Evolutionary conservation across 164 flowering plant species (phyloP).

Genomic region (Saururus chinensis): DNA sequence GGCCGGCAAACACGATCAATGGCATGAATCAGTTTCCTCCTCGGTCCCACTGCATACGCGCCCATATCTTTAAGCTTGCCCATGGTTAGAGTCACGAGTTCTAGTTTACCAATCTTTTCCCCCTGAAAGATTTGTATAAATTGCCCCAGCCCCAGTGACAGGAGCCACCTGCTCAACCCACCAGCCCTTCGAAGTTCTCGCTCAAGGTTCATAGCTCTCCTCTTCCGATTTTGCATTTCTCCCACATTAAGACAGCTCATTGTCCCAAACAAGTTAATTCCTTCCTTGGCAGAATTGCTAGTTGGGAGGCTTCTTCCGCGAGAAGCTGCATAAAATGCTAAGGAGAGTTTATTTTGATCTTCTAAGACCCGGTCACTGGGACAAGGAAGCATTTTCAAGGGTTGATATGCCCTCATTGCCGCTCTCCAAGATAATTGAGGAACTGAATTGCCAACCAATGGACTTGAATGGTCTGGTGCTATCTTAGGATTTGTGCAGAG

Average conservation of each 20-base stretch:
- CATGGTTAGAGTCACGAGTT: conserved; percentile 71
- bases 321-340: conserved; percentile 1
- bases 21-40: conserved; percentile 91
- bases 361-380: conserved; percentile 6
- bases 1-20: conserved; percentile 68
- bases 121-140: conserved; percentile 49
- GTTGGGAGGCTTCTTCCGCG: background rate
- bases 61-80: conserved; percentile 89
- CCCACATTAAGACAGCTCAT: conserved; percentile 18
- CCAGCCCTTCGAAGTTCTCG: conserved; percentile 67
- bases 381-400: background rate
- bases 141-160: conserved; percentile 57
- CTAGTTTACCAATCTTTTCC: conserved; percentile 38
- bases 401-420: background rate
- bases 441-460: conserved; percentile 2
- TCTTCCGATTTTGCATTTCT: conserved; percentile 26
- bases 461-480: conserved; percentile 10
- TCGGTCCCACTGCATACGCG: conserved; percentile 72
- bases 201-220: conserved; percentile 55
- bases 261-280: conserved; percentile 1
- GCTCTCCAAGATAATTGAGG: background rate
- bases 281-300: background rate
- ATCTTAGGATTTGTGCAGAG: conserved; percentile 5
- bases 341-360: background rate
- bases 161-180: conserved; percentile 74